A percentile compares a stretch with the other conserved stretches of the same genome.
Evolutionary conservation across 1,284 basidiomycete species (phyloP).

Genomic region (Leccinum subrobustum): DNA sequence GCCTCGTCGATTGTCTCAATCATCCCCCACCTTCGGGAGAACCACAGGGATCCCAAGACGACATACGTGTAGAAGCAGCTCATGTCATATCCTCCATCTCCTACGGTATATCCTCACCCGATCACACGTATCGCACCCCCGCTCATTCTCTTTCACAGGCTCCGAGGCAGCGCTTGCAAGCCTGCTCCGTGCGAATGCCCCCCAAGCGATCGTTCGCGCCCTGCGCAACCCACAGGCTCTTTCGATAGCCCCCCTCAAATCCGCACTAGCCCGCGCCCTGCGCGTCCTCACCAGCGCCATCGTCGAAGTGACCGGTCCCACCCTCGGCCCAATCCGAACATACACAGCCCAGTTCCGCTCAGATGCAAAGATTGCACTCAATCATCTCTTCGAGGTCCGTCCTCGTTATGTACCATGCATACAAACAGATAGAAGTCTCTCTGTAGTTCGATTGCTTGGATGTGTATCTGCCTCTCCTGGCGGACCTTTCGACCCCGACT

Average conservation of each 20-base stretch:
- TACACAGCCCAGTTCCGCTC: conserved; percentile 44
- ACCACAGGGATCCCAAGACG: conserved; percentile 40
- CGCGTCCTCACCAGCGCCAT: conserved; percentile 55
- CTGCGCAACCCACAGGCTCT: conserved; percentile 44
- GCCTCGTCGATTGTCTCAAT: conserved; percentile 58
- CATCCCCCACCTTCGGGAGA: conserved; percentile 37
- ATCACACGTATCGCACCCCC: neutral
- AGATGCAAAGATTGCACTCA: conserved; percentile 55
- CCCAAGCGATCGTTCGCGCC: conserved; percentile 56
- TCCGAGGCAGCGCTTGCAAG: conserved; percentile 57
- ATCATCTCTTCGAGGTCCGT: conserved; percentile 59
- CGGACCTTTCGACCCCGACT: conserved; percentile 39
- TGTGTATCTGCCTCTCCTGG: conserved; percentile 61
- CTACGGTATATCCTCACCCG: conserved; percentile 42
- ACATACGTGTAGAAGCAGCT: conserved; percentile 66
- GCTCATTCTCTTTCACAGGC: conserved; percentile 36
- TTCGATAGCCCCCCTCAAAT: conserved; percentile 44
- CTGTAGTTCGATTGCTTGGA: conserved; percentile 58
- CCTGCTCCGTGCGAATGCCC: conserved; percentile 55
- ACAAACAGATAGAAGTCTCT: neutral
- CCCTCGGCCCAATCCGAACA: conserved; percentile 58
- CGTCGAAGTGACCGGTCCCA: conserved; percentile 64
- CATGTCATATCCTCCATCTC: conserved; percentile 72
- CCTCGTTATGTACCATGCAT: neutral
- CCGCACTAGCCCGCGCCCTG: conserved; percentile 60